A percentile compares a stretch with the other conserved stretches of the same genome.
phyloP scores from a whole-genome alignment of 1,284 basidiomycete species.

The Papiliotrema nemorosa region DNA sequence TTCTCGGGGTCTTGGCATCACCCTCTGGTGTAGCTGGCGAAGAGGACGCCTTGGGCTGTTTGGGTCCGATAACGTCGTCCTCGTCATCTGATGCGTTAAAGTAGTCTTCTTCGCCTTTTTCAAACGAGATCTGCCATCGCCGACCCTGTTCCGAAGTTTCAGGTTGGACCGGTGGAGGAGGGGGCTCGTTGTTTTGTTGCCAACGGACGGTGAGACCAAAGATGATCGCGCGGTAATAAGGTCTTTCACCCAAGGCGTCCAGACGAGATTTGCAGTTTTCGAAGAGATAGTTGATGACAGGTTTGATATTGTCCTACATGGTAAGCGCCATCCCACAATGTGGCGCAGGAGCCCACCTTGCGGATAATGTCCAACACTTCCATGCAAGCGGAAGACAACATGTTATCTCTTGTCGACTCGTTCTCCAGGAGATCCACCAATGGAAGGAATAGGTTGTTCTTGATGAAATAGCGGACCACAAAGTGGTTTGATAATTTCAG shows the following conservation, averaged over 20 bases:
- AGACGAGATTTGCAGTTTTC: slow-evolving; percentile 67
- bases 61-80: slow-evolving; percentile 26
- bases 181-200: slow-evolving; percentile 88
- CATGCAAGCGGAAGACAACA: slow-evolving; percentile 89
- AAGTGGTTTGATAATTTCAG: slow-evolving; percentile 83
- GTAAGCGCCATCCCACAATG: background rate
- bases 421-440: slow-evolving; percentile 75
- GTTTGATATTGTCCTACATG: slow-evolving; percentile 77
- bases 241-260: slow-evolving; percentile 59
- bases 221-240: slow-evolving; percentile 37
- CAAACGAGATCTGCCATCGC: slow-evolving; percentile 42
- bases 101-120: slow-evolving; percentile 75
- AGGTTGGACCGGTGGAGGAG: slow-evolving; percentile 56
- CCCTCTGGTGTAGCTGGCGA: background rate
- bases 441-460: slow-evolving; percentile 76
- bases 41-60: slow-evolving; percentile 9
- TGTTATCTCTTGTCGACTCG: slow-evolving; percentile 83
- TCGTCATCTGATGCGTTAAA: slow-evolving; percentile 72
- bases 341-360: slow-evolving; percentile 61
- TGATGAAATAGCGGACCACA: slow-evolving; percentile 76
- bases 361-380: slow-evolving; percentile 92
- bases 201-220: slow-evolving; percentile 67
- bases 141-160: slow-evolving; percentile 57
- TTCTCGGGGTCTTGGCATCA: background rate
- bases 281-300: slow-evolving; percentile 80